Evolutionary conservation across 2,329 filamentous ascomycete species (phyloP), one percentile per base, ranked within the genome.

Genomic region (Colletotrichum cordylinicola): DNA sequence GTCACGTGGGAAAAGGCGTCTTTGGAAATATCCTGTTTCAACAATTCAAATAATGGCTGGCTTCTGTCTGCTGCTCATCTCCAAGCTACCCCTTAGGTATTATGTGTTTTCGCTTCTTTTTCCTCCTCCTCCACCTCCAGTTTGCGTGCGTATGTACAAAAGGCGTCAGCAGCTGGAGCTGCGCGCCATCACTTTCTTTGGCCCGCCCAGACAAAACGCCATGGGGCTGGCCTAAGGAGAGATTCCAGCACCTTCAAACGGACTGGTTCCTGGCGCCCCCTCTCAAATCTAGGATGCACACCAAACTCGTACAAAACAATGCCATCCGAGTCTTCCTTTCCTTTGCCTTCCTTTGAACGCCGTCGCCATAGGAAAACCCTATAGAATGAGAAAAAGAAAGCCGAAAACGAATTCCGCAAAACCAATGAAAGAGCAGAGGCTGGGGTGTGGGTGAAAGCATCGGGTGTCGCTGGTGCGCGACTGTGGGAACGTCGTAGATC

Each of bases 401-500:
- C 70, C 74, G 79, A 80, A 66, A 66, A 77, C n/a, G 31, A 62
- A 75, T 78, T 80, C n/a, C 18, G 35, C 74, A 79, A 75, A 72
- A 79, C 80, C 77, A 77, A 75, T 78, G 68, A 78, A 78, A 67
- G 79, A 75, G 74, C 67, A 79, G 56, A 77, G 66, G 67, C 68
- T 31, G 55, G 43, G 21, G 60, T 33, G 66, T 29, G 71, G 74
- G 66, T 70, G 71, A 66, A 76, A 75, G 69, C 72, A 75, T 75
- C 69, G 72, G 37, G 75, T 65, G 48, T 78, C 72, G 77, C 77
- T 76, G 65, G 29, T 67, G 73, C 52, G 72, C 77, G 72, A 77
- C 65, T 52, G 75, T 62, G 67, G 61, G 67, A 71, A 73, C 75
- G 72, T 85, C 85, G 80, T 88, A 87, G 85, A 88, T 88, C 83